A percentile compares a stretch with the other conserved stretches of the same genome.
Evolutionary conservation across 2,329 filamentous ascomycete genomes (phyloP).

Genomic region (Neodidymelliopsis sp.): DNA sequence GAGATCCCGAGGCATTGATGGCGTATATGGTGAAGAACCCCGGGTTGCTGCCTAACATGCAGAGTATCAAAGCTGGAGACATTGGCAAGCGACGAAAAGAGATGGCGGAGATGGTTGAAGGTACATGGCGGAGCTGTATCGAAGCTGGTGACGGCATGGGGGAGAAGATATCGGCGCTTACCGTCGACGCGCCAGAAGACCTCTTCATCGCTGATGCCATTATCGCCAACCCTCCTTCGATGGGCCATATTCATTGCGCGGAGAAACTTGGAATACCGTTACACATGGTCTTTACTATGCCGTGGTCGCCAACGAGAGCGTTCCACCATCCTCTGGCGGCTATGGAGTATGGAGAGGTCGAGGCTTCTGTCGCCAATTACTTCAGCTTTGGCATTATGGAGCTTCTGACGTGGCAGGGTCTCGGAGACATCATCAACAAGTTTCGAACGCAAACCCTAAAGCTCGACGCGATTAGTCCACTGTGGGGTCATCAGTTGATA

Average conservation of each 20-base stretch:
- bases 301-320: slow-evolving; percentile 56
- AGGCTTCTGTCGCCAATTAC: slow-evolving; percentile 52
- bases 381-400: slow-evolving; percentile 59
- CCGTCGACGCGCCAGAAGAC: slow-evolving; percentile 20
- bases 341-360: slow-evolving; percentile 48
- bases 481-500: slow-evolving; percentile 50
- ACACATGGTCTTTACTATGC: slow-evolving; percentile 85
- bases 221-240: slow-evolving; percentile 36
- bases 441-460: slow-evolving; percentile 51
- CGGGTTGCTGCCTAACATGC: slow-evolving; percentile 45
- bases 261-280: slow-evolving; percentile 76
- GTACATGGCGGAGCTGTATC: slow-evolving; percentile 49
- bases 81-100: slow-evolving; percentile 40
- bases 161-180: slow-evolving; percentile 14
- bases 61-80: slow-evolving; percentile 40
- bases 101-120: slow-evolving; percentile 41
- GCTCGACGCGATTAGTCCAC: slow-evolving; percentile 49
- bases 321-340: slow-evolving; percentile 62
- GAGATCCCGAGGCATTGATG: slow-evolving; percentile 55
- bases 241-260: slow-evolving; percentile 67
- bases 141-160: slow-evolving; percentile 47
- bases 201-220: slow-evolving; percentile 76
- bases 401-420: slow-evolving; percentile 59
- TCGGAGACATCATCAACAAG: slow-evolving; percentile 58
- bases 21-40: slow-evolving; percentile 61